Evolutionary conservation across 257 asterid species (phyloP).

Genomic region (Nicotiana tabacum): DNA sequence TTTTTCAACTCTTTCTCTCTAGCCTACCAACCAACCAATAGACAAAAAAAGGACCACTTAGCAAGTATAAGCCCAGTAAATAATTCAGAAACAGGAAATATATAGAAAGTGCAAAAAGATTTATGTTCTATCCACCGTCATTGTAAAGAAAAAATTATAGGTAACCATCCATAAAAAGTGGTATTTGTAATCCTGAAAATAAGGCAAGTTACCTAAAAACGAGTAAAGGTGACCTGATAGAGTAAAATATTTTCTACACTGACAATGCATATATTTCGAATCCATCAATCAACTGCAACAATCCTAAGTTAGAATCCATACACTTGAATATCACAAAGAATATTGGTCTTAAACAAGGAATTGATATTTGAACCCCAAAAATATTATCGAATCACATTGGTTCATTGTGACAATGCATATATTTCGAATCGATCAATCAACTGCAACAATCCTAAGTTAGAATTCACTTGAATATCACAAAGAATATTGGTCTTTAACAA

Average conservation of each 20-base stretch:
- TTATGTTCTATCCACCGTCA: too few species aligned
- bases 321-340: not conserved
- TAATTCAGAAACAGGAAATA: not conserved
- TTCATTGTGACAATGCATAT: not conserved
- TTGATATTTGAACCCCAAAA: not conserved
- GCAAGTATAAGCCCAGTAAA: not conserved
- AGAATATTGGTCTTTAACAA: not conserved
- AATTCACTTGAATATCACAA: not conserved
- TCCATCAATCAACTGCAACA: not conserved
- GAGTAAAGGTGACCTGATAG: too few species aligned
- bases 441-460: not conserved
- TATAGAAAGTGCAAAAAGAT: not conserved
- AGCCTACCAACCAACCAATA: slow-evolving; percentile 44
- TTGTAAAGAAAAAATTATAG: too few species aligned
- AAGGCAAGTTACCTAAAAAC: too few species aligned
- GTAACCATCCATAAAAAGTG: too few species aligned
- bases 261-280: not conserved
- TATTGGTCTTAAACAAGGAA: not conserved
- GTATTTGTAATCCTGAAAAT: too few species aligned
- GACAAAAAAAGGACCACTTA: not conserved
- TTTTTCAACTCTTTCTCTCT: slow-evolving; percentile 85
- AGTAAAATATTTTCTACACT: too few species aligned
- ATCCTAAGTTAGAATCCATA: not conserved
- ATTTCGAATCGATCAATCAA: not conserved
- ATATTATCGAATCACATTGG: not conserved